Evolutionary conservation across 225 moss, liverwort and hornwort species (phyloP).

Genomic region (Lunularia cruciata): DNA sequence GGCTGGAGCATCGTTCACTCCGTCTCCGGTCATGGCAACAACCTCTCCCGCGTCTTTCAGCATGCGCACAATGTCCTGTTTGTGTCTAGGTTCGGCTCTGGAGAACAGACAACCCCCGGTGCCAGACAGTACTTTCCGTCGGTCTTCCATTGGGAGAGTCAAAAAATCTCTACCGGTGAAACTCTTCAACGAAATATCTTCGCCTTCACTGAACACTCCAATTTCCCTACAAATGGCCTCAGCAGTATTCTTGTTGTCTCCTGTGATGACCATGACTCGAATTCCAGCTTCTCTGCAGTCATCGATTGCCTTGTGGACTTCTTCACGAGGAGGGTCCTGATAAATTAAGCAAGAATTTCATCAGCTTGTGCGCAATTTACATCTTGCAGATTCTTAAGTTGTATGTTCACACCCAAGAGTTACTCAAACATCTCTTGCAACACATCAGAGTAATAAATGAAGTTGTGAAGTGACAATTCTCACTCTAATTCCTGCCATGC

Average conservation of each 20-base stretch:
- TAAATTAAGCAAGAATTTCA: neutral
- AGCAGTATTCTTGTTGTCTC: slow-evolving; percentile 93
- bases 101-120: slow-evolving; percentile 90
- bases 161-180: slow-evolving; percentile 91
- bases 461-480: slow-evolving; percentile 17
- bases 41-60: slow-evolving; percentile 88
- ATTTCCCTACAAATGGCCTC: slow-evolving; percentile 97
- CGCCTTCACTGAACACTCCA: slow-evolving; percentile 70
- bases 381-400: too few relatives aligned
- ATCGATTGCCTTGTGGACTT: slow-evolving; percentile 70
- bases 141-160: slow-evolving; percentile 54
- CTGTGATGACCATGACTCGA: slow-evolving; percentile 95
- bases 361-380: neutral
- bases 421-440: too few relatives aligned
- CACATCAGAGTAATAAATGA: too few relatives aligned
- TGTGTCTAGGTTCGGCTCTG: slow-evolving; percentile 90
- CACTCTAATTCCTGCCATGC: slow-evolving; percentile 82
- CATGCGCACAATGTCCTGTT: slow-evolving; percentile 89
- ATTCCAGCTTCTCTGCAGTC: slow-evolving; percentile 89
- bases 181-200: slow-evolving; percentile 69
- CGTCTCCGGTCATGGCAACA: slow-evolving; percentile 98
- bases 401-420: too few relatives aligned
- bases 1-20: slow-evolving; percentile 97
- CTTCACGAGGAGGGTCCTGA: slow-evolving; percentile 96
- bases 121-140: slow-evolving; percentile 62